Percentiles rank a stretch among this genome's conserved stretches.
These are phyloP conservation scores for Harringtonia lauricola DNA, from an alignment of 2,329 filamentous ascomycete genomes.

Conservation along the genomic window DNA sequence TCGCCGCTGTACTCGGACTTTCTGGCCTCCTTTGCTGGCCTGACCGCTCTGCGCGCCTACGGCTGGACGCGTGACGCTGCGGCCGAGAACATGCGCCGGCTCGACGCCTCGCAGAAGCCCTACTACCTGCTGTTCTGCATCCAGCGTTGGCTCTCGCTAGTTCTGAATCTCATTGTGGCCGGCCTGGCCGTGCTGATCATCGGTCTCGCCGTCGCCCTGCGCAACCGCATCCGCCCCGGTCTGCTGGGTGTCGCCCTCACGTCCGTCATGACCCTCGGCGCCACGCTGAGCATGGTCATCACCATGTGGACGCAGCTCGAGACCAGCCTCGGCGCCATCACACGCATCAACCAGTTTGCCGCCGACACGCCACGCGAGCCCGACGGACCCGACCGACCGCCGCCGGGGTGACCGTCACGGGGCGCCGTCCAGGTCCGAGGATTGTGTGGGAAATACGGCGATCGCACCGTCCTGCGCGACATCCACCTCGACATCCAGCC, in stretches of 20 bases:
- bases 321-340: conserved; percentile 15
- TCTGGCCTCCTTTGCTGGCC: conserved; percentile 32
- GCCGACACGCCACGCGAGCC: conserved; percentile 2
- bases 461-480: conserved; percentile 10
- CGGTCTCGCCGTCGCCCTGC: conserved; percentile 20
- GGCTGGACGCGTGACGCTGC: conserved; percentile 34
- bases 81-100: conserved; percentile 30
- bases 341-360: conserved; percentile 9
- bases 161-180: conserved; percentile 24
- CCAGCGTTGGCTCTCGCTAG: conserved; percentile 39
- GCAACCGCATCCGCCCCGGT: conserved; percentile 17
- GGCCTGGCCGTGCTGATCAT: conserved; percentile 22
- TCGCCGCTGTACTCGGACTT: conserved; percentile 33
- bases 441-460: conserved; percentile 4
- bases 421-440: conserved; percentile 1
- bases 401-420: conserved; percentile 1
- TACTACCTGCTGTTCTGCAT: conserved; percentile 45
- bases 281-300: conserved; percentile 12
- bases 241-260: conserved; percentile 20
- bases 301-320: conserved; percentile 16
- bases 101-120: conserved; percentile 42
- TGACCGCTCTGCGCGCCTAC: conserved; percentile 41
- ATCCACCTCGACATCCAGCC: conserved; percentile 17
- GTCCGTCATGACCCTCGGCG: conserved; percentile 14
- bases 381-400: conserved; percentile 3